phyloP scores from a whole-genome alignment of 371 early-diverging fungal genomes.

The Cladochytrium tenue region DNA sequence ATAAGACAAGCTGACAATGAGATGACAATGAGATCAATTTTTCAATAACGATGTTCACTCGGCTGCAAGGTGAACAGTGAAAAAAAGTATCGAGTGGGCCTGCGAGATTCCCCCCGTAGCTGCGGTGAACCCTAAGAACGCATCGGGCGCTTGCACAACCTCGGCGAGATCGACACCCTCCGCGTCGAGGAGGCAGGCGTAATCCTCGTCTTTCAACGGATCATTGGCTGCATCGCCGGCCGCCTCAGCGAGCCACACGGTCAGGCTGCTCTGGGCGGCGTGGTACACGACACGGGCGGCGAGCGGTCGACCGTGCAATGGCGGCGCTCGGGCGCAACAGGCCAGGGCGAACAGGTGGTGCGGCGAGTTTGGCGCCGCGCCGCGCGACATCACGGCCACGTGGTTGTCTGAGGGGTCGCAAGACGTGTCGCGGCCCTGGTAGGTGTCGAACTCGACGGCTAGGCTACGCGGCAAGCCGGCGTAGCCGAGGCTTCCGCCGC shows the following conservation, averaged over 20 bases:
- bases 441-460: constrained; percentile 64
- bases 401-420: constrained; percentile 57
- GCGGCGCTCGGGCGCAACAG: constrained; percentile 42
- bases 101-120: constrained; percentile 57
- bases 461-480: constrained; percentile 31
- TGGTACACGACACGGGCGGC: neutral
- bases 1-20: too few species aligned
- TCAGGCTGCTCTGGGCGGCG: neutral
- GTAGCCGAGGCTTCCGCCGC: constrained; percentile 19
- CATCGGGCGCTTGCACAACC: neutral
- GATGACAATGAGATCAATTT: too few species aligned
- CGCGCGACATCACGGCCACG: constrained; percentile 48
- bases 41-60: too few species aligned
- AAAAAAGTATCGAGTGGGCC: neutral
- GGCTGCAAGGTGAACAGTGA: neutral
- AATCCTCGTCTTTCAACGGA: neutral
- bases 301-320: constrained; percentile 32
- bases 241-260: neutral
- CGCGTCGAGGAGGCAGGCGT: neutral
- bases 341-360: constrained; percentile 52
- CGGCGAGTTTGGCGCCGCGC: constrained; percentile 37
- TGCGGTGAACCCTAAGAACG: constrained; percentile 52
- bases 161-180: neutral
- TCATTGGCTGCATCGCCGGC: too few species aligned
- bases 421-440: constrained; percentile 43